phyloP scores from a whole-genome alignment of 345 rosid species.

The Hibiscus mutabilis region DNA sequence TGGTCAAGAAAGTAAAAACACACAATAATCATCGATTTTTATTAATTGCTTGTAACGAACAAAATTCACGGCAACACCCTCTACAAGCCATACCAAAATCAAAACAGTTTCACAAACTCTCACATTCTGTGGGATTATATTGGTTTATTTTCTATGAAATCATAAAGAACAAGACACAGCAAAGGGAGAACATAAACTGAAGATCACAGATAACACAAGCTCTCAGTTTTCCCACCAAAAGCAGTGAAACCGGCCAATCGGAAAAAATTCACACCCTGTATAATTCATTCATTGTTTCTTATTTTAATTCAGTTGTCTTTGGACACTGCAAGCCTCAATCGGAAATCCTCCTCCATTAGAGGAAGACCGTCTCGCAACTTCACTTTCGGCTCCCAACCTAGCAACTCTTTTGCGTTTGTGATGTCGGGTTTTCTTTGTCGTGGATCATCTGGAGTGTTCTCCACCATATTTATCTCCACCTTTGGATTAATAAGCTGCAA shows the following conservation, averaged over 20 bases:
- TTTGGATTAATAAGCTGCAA: conserved; percentile 65
- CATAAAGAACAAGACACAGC: background rate
- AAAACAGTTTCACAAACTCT: background rate
- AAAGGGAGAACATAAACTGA: background rate
- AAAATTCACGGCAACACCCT: background rate
- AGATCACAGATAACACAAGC: background rate
- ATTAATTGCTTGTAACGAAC: background rate
- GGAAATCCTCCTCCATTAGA: conserved; percentile 86
- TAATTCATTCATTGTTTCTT: background rate
- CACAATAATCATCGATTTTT: background rate
- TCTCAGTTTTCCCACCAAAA: background rate
- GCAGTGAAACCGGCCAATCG: background rate
- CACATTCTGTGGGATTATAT: background rate
- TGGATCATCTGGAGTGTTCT: conserved; percentile 93
- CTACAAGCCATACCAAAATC: background rate
- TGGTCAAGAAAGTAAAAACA: background rate
- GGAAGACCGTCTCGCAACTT: conserved; percentile 83
- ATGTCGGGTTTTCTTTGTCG: conserved; percentile 89
- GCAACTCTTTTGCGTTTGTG: conserved; percentile 68
- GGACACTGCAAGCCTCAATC: conserved; percentile 59
- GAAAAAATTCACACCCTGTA: background rate
- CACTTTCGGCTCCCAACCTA: conserved; percentile 92
- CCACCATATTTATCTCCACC: conserved; percentile 76
- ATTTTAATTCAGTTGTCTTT: conserved; percentile 25
- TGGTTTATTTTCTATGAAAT: conserved; percentile 6